Conservation (phyloP, 2,329 filamentous ascomycete genomes). For the Pseudogymnoascus sp. region DNA sequence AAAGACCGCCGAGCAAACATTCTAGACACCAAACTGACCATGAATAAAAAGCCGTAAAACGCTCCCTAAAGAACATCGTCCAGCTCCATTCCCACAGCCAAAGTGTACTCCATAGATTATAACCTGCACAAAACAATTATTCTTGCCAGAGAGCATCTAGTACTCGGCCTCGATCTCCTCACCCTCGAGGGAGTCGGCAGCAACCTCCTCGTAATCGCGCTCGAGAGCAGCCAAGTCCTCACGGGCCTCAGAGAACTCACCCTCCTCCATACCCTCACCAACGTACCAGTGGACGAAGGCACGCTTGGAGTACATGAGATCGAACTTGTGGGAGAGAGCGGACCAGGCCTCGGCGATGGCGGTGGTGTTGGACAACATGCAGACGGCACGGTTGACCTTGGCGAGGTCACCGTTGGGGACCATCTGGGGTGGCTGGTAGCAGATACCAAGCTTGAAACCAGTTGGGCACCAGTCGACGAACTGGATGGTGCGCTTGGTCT, state of each 20-base stretch:
- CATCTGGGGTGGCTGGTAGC: slow-evolving; percentile 94
- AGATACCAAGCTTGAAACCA: slow-evolving; percentile 99
- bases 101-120: slow-evolving; percentile 23
- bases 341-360: slow-evolving; percentile 98
- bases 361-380: slow-evolving; percentile 98
- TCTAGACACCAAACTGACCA: slow-evolving; percentile 16
- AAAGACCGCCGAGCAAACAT: slow-evolving; percentile 9
- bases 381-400: slow-evolving; percentile 96
- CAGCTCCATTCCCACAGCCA: slow-evolving; percentile 22
- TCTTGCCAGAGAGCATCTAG: slow-evolving; percentile 40
- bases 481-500: slow-evolving; percentile 99
- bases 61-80: slow-evolving; percentile 21
- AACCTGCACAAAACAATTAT: slow-evolving; percentile 22
- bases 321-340: slow-evolving; percentile 93
- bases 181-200: slow-evolving; percentile 82
- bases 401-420: slow-evolving; percentile 95
- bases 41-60: slow-evolving; percentile 22
- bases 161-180: slow-evolving; percentile 86
- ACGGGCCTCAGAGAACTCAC: slow-evolving; percentile 98
- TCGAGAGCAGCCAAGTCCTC: slow-evolving; percentile 97
- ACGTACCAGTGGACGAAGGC: slow-evolving; percentile 99
- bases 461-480: slow-evolving; percentile 99
- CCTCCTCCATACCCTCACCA: slow-evolving; percentile 99
- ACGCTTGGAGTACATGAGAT: slow-evolving; percentile 99
- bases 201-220: slow-evolving; percentile 98